Conservation (phyloP, 257 asterid genomes). For the Buddleja alternifolia region DNA sequence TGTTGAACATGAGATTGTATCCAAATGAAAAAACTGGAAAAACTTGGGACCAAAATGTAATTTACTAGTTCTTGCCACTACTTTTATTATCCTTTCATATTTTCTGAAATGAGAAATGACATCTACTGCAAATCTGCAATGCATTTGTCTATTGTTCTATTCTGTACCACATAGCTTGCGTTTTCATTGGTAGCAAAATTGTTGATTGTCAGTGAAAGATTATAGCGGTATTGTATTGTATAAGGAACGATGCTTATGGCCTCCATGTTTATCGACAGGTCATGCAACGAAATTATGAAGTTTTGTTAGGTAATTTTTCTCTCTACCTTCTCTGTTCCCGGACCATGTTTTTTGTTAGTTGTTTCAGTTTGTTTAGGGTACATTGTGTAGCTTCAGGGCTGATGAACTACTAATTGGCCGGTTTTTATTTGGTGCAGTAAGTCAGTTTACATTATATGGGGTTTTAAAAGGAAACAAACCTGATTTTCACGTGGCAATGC, state of each 20-base stretch:
- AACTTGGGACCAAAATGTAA: conserved; percentile 88
- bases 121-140: too few species aligned
- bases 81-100: neutral
- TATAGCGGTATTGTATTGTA: conserved; percentile 10
- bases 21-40: conserved; percentile 71
- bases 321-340: neutral
- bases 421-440: conserved; percentile 57
- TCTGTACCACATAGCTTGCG: neutral
- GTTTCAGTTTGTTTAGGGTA: conserved; percentile 4
- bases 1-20: conserved; percentile 87
- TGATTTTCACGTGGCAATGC: conserved; percentile 96
- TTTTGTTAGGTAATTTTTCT: conserved; percentile 65
- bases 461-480: conserved; percentile 91
- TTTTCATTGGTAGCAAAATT: neutral
- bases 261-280: conserved; percentile 60
- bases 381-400: conserved; percentile 22
- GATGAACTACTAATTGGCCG: neutral
- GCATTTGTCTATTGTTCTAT: neutral
- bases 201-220: neutral
- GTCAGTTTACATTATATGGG: conserved; percentile 92
- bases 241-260: conserved; percentile 26
- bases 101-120: neutral
- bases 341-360: conserved; percentile 15
- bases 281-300: conserved; percentile 73
- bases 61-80: conserved; percentile 17